These are phyloP conservation scores for Aspergillus cavernicola DNA, from an alignment of 495 filamentous ascomycete species.

Conservation along the genomic window DNA sequence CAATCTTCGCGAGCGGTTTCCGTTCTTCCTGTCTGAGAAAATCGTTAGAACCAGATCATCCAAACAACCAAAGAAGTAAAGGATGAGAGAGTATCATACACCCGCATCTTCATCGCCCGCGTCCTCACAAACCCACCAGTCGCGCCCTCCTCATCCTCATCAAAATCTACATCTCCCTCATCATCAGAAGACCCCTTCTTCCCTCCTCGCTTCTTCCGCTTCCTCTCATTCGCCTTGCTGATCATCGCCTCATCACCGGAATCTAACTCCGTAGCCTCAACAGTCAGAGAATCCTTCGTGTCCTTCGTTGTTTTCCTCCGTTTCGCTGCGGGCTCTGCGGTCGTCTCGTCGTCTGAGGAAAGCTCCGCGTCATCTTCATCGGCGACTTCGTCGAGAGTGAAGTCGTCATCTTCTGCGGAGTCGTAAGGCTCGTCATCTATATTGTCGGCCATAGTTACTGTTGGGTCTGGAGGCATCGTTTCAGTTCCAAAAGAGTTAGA, in stretches of 20 bases:
- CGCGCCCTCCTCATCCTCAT: slow-evolving; percentile 60
- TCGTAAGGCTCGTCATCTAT: slow-evolving; percentile 59
- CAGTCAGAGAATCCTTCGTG: slow-evolving; percentile 9
- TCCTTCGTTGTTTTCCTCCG: slow-evolving; percentile 35
- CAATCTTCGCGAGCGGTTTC: slow-evolving; percentile 56
- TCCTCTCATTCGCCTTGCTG: slow-evolving; percentile 52
- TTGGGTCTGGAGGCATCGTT: slow-evolving; percentile 28
- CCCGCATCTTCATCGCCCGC: slow-evolving; percentile 61
- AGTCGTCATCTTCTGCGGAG: slow-evolving; percentile 73
- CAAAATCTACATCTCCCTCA: slow-evolving; percentile 36
- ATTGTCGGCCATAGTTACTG: slow-evolving; percentile 18
- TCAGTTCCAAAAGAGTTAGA: too few species aligned
- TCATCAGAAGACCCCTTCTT: slow-evolving; percentile 8
- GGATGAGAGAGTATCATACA: slow-evolving; percentile 31
- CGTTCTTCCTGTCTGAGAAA: slow-evolving; percentile 57
- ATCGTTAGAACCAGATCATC: slow-evolving; percentile 6
- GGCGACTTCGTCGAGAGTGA: slow-evolving; percentile 57
- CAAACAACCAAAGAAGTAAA: neutral
- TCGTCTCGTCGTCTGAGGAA: slow-evolving; percentile 26
- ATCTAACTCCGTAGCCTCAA: slow-evolving; percentile 40
- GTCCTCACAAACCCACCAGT: slow-evolving; percentile 83
- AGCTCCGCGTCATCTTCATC: slow-evolving; percentile 37
- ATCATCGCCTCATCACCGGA: slow-evolving; percentile 83
- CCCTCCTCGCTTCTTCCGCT: slow-evolving; percentile 47
- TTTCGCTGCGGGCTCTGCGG: slow-evolving; percentile 35